Conservation (phyloP, 768 basidiomycete genomes). For the Boletus rufocinnamomeus region DNA sequence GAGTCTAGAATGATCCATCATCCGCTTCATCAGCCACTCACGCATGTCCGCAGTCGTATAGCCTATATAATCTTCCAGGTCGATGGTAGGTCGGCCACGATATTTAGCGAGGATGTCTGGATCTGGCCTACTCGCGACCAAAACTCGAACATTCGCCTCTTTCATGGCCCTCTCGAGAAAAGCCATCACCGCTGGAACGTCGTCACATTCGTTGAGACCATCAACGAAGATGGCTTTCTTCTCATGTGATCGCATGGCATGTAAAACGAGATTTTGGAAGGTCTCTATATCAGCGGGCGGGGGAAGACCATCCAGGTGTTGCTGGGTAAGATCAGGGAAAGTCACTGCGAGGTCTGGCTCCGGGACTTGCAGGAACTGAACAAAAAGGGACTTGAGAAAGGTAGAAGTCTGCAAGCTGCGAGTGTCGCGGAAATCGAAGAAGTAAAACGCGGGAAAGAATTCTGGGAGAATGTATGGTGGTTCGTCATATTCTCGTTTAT, state of each 20-base stretch:
- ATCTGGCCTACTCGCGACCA: conserved; percentile 29
- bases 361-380: conserved; percentile 30
- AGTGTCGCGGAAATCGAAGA: conserved; percentile 32
- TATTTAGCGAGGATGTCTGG: conserved; percentile 21
- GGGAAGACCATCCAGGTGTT: conserved; percentile 18
- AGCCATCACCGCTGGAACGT: conserved; percentile 17
- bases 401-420: conserved; percentile 19
- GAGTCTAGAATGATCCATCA: conserved; percentile 27
- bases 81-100: conserved; percentile 19
- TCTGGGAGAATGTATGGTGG: conserved; percentile 23
- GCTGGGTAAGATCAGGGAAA: conserved; percentile 25
- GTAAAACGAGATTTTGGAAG: conserved; percentile 22
- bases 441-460: conserved; percentile 30
- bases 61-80: conserved; percentile 27
- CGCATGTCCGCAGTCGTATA: conserved; percentile 26
- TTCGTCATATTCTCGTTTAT: conserved; percentile 18
- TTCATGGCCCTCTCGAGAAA: conserved; percentile 28
- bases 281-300: conserved; percentile 17
- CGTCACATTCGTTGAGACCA: conserved; percentile 31
- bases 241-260: conserved; percentile 25
- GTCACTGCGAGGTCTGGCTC: conserved; percentile 21
- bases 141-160: conserved; percentile 26
- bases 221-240: conserved; percentile 28
- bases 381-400: conserved; percentile 28
- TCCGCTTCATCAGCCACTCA: conserved; percentile 28